Evolutionary conservation across 805 yeast genomes (phyloP), one percentile per base, ranked within the genome.

Genomic region (Yamadazyma takamatsuzukensis): DNA sequence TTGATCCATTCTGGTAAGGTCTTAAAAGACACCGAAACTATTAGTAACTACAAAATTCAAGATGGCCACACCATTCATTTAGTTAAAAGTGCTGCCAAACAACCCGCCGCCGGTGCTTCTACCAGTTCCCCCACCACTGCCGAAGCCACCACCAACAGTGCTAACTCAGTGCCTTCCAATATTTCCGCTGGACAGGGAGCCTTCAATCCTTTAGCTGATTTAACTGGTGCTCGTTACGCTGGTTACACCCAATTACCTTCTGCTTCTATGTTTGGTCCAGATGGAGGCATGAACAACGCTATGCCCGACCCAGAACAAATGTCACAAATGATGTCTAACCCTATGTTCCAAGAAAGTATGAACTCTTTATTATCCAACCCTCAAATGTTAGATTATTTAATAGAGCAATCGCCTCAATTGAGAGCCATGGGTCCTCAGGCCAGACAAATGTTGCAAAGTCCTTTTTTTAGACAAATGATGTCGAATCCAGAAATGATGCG

Each of bases 141-240:
- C n/a, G 24, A 44, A 15, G 39, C 45, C 14, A 25, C 59, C 6
- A 29, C 60, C 5, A 16, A 25, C n/a, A 15, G 30, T 9, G 22
- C 29, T 13, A 18, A 44, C 12, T 40, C 36, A 21, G 78, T 80
- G 15, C 96, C 97, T n/a, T 56, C 79, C 12, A 85, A 81, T 50
- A 71, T 90, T 29, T 77, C 95, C 3, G 76, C 97, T 2, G 98
- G 98, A 4, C 82, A 78, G 42, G 93, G 90, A 9, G 74, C 94
- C 0, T 85, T 82, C 59, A 87, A 93, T 58, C 95, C 96, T 22
- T 70, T 93, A 49, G 89, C 95, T 8, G 96, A 83, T 43, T 68
- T 90, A 43, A 90, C 97, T 0, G 90, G 96, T 30, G 97, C 97
- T 2, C 76, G 97, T 34, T 93, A 88, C 52, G 97, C 97, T 2